Evolutionary conservation across 225 moss, liverwort and hornwort species (phyloP), one percentile per base, ranked within the genome.

Genomic region (Pleurozium schreberi): DNA sequence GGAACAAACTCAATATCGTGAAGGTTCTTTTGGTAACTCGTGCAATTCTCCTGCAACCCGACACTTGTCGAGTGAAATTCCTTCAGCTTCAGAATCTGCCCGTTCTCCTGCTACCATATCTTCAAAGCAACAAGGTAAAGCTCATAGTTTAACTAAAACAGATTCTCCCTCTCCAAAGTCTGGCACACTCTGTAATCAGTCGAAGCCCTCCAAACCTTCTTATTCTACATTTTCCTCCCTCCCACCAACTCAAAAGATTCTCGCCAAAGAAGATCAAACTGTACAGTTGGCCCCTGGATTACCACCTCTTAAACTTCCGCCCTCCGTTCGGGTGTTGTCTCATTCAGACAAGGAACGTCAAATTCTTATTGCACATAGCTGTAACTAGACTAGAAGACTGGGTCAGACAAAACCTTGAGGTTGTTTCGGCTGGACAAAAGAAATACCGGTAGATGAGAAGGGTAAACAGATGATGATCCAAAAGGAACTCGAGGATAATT

Each of bases 261-360:
- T 75, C 31, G 49, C 88, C 59, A 88, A 88, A 84, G 82, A 75
- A 49, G 86, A 93, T 83, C 95, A 95, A 90, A 97, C 97, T 87
- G 96, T 98, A 60, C 94, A 95, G 88, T 92, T 98, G 74, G 97
- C 97, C 88, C 97, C 98, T 91, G 96, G 92, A 85, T 90, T 98
- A 82, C 96, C 95, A 81, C 91, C 87, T 69, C 94, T 98, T 59
- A 96, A 94, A 89, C 95, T 98, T 88, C 98, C 98, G 62, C 87
- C 97, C 43, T 93, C 92, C 81, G 98, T 98, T 78, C 96, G 95
- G 62, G 95, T 98, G 47, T 90, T 98, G 70, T 95, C 96, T 63
- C 95, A 94, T 84, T 87, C 90, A 74, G 90, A 90, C 52, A 87
- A 84, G 80, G 90, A 82, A 79, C 74, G 87, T 84, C 90, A 91